Evolutionary conservation across 176 grass and related monocot genomes (phyloP).

Genomic region (Cocos nucifera): DNA sequence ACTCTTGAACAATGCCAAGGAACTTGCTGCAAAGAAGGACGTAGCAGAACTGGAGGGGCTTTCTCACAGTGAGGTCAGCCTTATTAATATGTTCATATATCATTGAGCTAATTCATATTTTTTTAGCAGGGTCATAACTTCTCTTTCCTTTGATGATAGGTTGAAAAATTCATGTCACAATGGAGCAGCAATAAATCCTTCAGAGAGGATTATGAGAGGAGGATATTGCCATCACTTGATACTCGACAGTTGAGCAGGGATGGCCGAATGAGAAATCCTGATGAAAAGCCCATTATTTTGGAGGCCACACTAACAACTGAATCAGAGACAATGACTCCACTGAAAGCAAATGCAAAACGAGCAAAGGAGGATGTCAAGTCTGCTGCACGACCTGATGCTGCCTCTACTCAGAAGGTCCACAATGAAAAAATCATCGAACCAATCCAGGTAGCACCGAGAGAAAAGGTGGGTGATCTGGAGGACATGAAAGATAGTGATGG

Average conservation of each 20-base stretch:
- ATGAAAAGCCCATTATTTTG: constrained; percentile 68
- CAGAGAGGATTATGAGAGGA: constrained; percentile 87
- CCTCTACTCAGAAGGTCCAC: constrained; percentile 31
- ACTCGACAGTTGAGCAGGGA: constrained; percentile 51
- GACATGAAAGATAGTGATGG: constrained; percentile 10
- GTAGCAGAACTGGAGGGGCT: constrained; percentile 55
- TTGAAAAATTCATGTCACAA: constrained; percentile 68
- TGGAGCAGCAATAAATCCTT: constrained; percentile 66
- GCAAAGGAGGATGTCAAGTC: constrained; percentile 22
- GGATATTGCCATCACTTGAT: constrained; percentile 64
- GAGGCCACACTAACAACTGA: constrained; percentile 24
- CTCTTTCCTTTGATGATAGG: constrained; percentile 29
- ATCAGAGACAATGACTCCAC: constrained; percentile 30
- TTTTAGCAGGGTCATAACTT: background rate
- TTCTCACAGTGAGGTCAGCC: constrained; percentile 49
- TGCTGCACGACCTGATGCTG: constrained; percentile 23
- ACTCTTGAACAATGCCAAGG: constrained; percentile 55
- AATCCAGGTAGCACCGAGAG: constrained; percentile 35
- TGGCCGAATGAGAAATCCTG: constrained; percentile 86
- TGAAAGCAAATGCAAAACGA: constrained; percentile 35
- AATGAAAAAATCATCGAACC: constrained; percentile 29
- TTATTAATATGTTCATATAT: background rate
- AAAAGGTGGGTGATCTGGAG: constrained; percentile 16
- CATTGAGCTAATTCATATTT: no score
- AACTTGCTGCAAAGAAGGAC: constrained; percentile 62